Evolutionary conservation across 139 green algal genomes (phyloP), one percentile per base, ranked within the genome.

Genomic region (Chlamydomonas asymmetrica): DNA sequence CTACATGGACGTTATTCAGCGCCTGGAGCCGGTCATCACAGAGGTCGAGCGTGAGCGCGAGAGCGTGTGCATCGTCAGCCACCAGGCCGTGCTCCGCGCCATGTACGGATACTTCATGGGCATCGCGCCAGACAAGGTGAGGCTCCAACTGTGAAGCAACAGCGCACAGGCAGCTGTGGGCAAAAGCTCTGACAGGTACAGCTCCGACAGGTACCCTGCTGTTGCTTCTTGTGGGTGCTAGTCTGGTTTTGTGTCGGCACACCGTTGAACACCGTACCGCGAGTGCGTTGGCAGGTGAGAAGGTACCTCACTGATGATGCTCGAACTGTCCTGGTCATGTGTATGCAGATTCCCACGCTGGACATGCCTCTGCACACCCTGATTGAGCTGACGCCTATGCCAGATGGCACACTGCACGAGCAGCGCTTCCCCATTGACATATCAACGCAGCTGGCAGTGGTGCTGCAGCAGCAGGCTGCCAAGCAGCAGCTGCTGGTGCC

Each of bases 1-100:
- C 25, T 98, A 98, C 84, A 83, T 97, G 83, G 94, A 98, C 74
- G 88, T 98, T 31, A 91, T 98, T 35, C 86, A 93, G 80, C 85
- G 93, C 4, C 78, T 97, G 76, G 94, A 98, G 84, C 92, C 94
- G 3, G 93, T 97, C 13, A 90, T 98, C 54, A 96, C 92, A 22
- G 94, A 98, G 88, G 87, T 97, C 62, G 94, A 98, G 86, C 80
- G 93, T 0, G 91, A 97, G 83, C 83, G 88, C 38, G 91, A 97
- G 84, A 91, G 82, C 50, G 88, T 97, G 48, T 88, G 84, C 64
- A 87, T 98, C 32, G 89, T 97, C n/a, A 86, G 78, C 9, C 92
- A 97, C 83, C 93, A 98, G 75, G 84, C 48, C 18, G 87, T 98
- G 34, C 84, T 98, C 69, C 85, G 93, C 23, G 91, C 88, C 1